These are phyloP conservation scores for Venturia nashicola DNA, from an alignment of 2,329 filamentous ascomycete species.

Conservation along the genomic window DNA sequence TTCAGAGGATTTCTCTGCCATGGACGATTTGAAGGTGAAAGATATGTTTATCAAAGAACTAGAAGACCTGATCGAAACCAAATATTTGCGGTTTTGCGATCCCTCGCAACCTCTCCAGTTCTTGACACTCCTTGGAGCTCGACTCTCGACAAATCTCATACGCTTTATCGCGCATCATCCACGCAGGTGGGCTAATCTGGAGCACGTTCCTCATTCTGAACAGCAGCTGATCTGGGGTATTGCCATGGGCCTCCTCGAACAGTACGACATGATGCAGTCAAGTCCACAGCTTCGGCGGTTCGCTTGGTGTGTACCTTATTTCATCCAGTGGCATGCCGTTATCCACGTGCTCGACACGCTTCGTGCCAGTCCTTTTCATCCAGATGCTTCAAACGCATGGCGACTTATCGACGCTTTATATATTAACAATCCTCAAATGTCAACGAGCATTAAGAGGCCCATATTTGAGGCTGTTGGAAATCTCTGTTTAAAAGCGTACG, in stretches of 20 bases:
- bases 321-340: slow-evolving; percentile 23
- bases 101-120: slow-evolving; percentile 14
- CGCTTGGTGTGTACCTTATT: slow-evolving; percentile 22
- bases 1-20: slow-evolving; percentile 7
- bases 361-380: slow-evolving; percentile 19
- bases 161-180: slow-evolving; percentile 18
- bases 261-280: slow-evolving; percentile 23
- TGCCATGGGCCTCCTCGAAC: slow-evolving; percentile 19
- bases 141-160: slow-evolving; percentile 12
- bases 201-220: slow-evolving; percentile 18
- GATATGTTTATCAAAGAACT: slow-evolving; percentile 13
- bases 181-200: slow-evolving; percentile 20
- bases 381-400: slow-evolving; percentile 23
- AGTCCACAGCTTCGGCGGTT: slow-evolving; percentile 20
- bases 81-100: slow-evolving; percentile 10
- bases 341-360: slow-evolving; percentile 26
- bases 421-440: slow-evolving; percentile 18
- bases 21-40: slow-evolving; percentile 7
- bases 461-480: slow-evolving; percentile 13
- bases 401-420: slow-evolving; percentile 23
- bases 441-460: slow-evolving; percentile 12
- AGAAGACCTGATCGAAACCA: slow-evolving; percentile 17
- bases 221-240: slow-evolving; percentile 19
- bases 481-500: slow-evolving; percentile 14
- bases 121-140: slow-evolving; percentile 10